Evolutionary conservation across 2,329 filamentous ascomycete species (phyloP), one percentile per base, ranked within the genome.

Genomic region (Colletotrichum caudatum): DNA sequence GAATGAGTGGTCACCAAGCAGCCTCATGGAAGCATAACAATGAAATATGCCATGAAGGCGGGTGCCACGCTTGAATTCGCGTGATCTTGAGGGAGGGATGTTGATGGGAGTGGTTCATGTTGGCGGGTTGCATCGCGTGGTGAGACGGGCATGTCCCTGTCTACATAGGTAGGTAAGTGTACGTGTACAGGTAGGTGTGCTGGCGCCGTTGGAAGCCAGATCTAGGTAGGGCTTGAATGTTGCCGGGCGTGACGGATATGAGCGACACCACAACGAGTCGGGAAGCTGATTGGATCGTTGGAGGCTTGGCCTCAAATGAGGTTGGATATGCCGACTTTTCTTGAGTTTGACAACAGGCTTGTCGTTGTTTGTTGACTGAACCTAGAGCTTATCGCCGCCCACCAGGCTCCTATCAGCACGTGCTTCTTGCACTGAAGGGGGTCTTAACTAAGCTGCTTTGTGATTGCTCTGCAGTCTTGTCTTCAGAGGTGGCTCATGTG

Each of bases 1-100:
- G 57, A 50, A 54, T 44, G 37, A 56, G 20, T 44, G 53, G 53
- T 26, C 26, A 8, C 23, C 16, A 33, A 23, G 16, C 33, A 12
- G 29, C 9, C 12, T 14, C 37, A 44, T 41, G 66, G 48, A 41
- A 26, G 69, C 69, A 72, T 69, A 60, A 69, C n/a, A 48, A 51
- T 33, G 46, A 41, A 73, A 74, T 73, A 46, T 48, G 46, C 46
- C 46, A 48, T 23, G 20, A 23, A 68, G 63, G 68, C 63, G 69
- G 63, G 73, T 68, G 59, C 53, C 68, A 64, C 69, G 72, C 63
- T 46, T 64, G 63, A 37, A 63, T 66, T 50, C 68, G 68, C 72
- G 62, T 62, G 59, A 64, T 59, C 20, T 33, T 35, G 20, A 44
- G 54, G 66, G 50, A 69, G 66, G 65, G 69, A 69, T 64, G 48